Base-by-base conservation (phyloP, 73 alveolate genomes). In the Blepharisma japonicum region DNA sequence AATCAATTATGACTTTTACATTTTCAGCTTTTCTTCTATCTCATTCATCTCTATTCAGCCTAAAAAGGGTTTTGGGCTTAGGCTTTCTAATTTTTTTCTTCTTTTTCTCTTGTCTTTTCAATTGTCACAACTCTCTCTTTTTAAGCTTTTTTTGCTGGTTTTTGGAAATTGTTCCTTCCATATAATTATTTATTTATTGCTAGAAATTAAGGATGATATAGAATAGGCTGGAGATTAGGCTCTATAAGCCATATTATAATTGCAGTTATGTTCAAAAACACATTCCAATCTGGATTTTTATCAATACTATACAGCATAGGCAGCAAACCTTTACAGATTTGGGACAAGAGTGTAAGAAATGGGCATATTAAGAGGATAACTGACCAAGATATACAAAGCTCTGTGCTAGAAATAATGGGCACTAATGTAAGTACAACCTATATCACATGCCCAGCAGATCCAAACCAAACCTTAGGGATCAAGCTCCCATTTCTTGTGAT, bases 361-460 rank as follows among this genome's bases (percentile, higher is more conserved):
- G 99, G 99, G 61, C 97, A 95, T 72, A 95, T 95, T 72, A 95
- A 95, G 89, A 83, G 99, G 80, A 93, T 95, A 78, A 95, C 99
- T 53, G 99, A 95, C 79, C 92, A 91, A 56, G 99, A 95, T 78
- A 95, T 95, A 86, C 94, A 93, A 81, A 80, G 94, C 20, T 90
- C 98, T 7, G 99, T 94, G 61, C 89, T 95, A 42, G 99, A 95
- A 83, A 93, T 95, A 45, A 91, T 95, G 96, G 99, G 99, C 20
- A 94, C 98, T 55, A 95, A 95, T 86, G 99, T 95, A 32, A 86
- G 96, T 6, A 95, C 99, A 45, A 91, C 92, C 81, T 95, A 84
- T 87, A 86, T 95, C 83, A 88, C 95, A 42, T 94, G 98, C 86
- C 99, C 99, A 38, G 88, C 97, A 6, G 96, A 90, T 67, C 93